A percentile compares a stretch with the other conserved stretches of the same genome.
Conservation (phyloP, 495 filamentous ascomycete genomes). For the Penicillium cataractarum region DNA sequence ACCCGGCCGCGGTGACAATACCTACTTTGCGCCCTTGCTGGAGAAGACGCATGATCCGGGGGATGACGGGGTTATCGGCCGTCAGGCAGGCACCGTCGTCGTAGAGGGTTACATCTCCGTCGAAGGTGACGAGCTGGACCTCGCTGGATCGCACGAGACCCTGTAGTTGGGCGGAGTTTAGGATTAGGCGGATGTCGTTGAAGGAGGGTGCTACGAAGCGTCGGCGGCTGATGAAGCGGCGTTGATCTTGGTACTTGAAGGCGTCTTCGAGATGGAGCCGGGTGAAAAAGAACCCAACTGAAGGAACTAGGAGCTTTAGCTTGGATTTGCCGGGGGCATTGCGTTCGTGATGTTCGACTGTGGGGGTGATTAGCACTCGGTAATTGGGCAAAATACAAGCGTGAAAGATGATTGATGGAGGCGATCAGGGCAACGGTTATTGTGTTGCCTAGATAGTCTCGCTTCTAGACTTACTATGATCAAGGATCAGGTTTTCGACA, state of each 20-base stretch:
- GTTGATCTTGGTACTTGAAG: conserved; percentile 85
- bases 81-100: conserved; percentile 85
- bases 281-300: conserved; percentile 90
- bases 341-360: conserved; percentile 71
- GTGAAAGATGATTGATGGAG: background rate
- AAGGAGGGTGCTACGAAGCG: conserved; percentile 96
- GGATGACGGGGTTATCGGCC: conserved; percentile 73
- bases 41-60: conserved; percentile 72
- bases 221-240: conserved; percentile 83
- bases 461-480: conserved; percentile 70
- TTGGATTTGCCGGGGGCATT: conserved; percentile 73
- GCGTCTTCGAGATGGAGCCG: conserved; percentile 81
- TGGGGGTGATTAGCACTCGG: background rate
- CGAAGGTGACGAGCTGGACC: conserved; percentile 87
- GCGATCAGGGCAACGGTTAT: background rate
- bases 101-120: conserved; percentile 97
- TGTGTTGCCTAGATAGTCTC: background rate
- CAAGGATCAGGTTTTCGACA: conserved; percentile 86
- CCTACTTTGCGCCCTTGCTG: conserved; percentile 70
- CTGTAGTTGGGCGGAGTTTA: conserved; percentile 94
- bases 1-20: conserved; percentile 96
- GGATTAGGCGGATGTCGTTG: conserved; percentile 90
- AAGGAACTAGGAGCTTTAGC: conserved; percentile 87
- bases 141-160: conserved; percentile 65
- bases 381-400: background rate